Evolutionary conservation across 768 basidiomycete species (phyloP), one percentile per base, ranked within the genome.

Genomic region (Dacryopinax spathularia): DNA sequence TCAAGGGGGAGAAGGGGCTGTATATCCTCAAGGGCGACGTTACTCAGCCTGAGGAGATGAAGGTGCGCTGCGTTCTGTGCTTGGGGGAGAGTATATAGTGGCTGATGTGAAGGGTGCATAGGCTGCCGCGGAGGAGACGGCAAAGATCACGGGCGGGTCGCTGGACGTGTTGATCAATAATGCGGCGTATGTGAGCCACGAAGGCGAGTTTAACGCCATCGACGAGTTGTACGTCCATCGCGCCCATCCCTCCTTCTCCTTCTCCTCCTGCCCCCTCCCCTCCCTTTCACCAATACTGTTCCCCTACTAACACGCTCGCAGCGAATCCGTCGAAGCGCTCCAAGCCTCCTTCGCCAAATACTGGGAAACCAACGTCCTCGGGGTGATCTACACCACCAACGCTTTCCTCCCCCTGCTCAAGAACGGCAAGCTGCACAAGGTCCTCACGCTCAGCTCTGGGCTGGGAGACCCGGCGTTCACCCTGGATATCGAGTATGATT

Each of bases 101-200:
- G 35, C 39, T 31, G 12, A 4, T 36, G 0, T 27, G 10, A 0
- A 34, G 13, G 36, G 10, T 44, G 12, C 13, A 20, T 62, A 71
- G 70, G 61, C 43, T 5, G 66, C 65, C 2, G 69, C 63, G 0
- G 33, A 60, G 6, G 60, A 65, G 33, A 61, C 70, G 20, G 41
- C 65, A 1, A 56, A 60, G 25, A 33, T 65, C 31, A 67, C 60
- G 3, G 65, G 73, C 20, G 74, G 75, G 13, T 70, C 69, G 31
- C 66, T 78, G n/a, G 76, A 77, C 65, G 69, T 67, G 56, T 68
- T 77, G 62, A 75, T 77, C 61, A 76, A 77, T 66, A 77, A 77
- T 62, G 77, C 75, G 15, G 75, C 68, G 4, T 67, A 34, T 33
- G 56, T 67, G 20, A 33, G 25, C 2, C 63, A 69, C 7, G 66